Evolutionary conservation across 2,329 filamentous ascomycete species (phyloP).

Genomic region (Beauveria brongniartii): DNA sequence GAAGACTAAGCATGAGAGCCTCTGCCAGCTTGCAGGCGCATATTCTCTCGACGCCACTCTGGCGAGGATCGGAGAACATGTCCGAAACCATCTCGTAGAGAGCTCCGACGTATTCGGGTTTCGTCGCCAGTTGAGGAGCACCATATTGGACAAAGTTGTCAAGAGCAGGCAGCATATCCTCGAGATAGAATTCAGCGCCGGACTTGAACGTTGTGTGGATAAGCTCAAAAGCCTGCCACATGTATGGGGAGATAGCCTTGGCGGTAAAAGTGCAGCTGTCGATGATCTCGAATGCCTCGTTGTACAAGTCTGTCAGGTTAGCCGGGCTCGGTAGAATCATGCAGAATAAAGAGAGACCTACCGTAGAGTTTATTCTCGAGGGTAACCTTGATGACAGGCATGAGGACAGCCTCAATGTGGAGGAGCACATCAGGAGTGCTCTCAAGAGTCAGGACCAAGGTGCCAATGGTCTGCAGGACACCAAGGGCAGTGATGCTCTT

Average conservation of each 20-base stretch:
- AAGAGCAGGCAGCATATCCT: conserved; percentile 96
- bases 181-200: conserved; percentile 91
- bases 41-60: conserved; percentile 88
- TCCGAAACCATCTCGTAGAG: conserved; percentile 90
- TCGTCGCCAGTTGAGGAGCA: conserved; percentile 68
- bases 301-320: conserved; percentile 67
- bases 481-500: conserved; percentile 97
- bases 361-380: conserved; percentile 96
- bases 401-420: conserved; percentile 89
- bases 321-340: neutral
- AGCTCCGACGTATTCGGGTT: conserved; percentile 78
- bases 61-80: conserved; percentile 88
- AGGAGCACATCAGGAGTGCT: conserved; percentile 92
- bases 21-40: conserved; percentile 97
- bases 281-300: conserved; percentile 98
- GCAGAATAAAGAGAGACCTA: conserved; percentile 27
- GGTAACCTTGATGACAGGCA: conserved; percentile 94
- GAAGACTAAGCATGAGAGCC: conserved; percentile 91
- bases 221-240: conserved; percentile 98
- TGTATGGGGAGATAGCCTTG: conserved; percentile 88
- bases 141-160: conserved; percentile 98
- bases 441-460: conserved; percentile 90
- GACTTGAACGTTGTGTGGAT: conserved; percentile 97
- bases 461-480: conserved; percentile 95
- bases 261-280: conserved; percentile 98